Percentiles rank a stretch among this genome's conserved stretches.
phyloP scores from a whole-genome alignment of 257 asterid species.

The Sherardia arvensis region DNA sequence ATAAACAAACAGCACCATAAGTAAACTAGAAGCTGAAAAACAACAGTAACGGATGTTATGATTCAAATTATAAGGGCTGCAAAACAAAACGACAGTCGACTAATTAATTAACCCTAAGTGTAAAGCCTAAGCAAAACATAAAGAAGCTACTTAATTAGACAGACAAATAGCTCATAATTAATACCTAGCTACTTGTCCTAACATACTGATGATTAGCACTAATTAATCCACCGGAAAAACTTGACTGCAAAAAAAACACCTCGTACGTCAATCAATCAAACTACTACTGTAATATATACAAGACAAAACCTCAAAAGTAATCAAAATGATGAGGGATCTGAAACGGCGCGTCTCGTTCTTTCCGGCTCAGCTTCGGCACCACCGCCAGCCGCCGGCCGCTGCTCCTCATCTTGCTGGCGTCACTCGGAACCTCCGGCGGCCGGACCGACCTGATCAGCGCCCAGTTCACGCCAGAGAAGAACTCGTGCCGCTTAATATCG shows the following conservation, averaged over 20 bases:
- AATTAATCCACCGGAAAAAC: slow-evolving; percentile 9
- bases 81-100: not conserved
- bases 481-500: slow-evolving; percentile 59
- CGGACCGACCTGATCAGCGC: slow-evolving; percentile 49
- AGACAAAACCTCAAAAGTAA: slow-evolving; percentile 21
- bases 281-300: slow-evolving; percentile 18
- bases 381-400: slow-evolving; percentile 6
- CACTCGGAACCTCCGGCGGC: slow-evolving; percentile 36
- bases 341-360: slow-evolving; percentile 35
- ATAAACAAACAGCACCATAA: no score
- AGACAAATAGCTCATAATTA: slow-evolving; percentile 4
- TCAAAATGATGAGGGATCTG: slow-evolving; percentile 39
- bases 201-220: not conserved
- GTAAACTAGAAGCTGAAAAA: no score
- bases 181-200: not conserved
- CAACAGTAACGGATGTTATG: not conserved
- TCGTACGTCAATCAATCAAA: not conserved
- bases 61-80: not conserved
- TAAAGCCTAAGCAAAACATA: not conserved
- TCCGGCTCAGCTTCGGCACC: slow-evolving; percentile 26
- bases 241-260: slow-evolving; percentile 3
- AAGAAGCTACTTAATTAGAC: not conserved
- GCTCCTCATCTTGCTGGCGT: slow-evolving; percentile 15
- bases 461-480: slow-evolving; percentile 72
- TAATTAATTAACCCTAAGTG: not conserved